Evolutionary conservation across 2,329 filamentous ascomycete genomes (phyloP).

Genomic region (Rutstroemia sp.): DNA sequence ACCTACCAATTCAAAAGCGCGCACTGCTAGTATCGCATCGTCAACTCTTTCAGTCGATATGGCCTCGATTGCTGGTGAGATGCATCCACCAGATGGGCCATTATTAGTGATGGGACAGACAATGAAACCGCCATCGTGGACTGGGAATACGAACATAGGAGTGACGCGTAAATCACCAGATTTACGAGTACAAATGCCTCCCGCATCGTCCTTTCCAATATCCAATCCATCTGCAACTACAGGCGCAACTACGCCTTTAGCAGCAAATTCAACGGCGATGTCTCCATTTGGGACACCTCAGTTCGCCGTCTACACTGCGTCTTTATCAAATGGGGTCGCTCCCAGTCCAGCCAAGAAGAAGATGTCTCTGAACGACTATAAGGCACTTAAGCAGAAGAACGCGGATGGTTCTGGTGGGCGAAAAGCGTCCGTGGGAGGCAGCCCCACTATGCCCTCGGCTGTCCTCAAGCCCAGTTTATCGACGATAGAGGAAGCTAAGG

Average conservation of each 20-base stretch:
- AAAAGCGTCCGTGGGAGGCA: slow-evolving; percentile 20
- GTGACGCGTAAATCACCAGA: slow-evolving; percentile 18
- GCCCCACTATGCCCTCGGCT: slow-evolving; percentile 29
- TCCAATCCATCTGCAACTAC: slow-evolving; percentile 29
- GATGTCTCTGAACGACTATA: slow-evolving; percentile 59
- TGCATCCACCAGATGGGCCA: slow-evolving; percentile 24
- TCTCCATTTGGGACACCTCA: slow-evolving; percentile 42
- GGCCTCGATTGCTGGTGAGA: slow-evolving; percentile 15
- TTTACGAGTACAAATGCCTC: slow-evolving; percentile 46
- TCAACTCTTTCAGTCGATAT: slow-evolving; percentile 22
- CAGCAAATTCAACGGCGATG: slow-evolving; percentile 36
- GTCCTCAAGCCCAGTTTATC: slow-evolving; percentile 34
- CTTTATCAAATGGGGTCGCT: slow-evolving; percentile 36
- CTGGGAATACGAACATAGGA: slow-evolving; percentile 11
- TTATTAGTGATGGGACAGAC: slow-evolving; percentile 13
- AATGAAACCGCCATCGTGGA: slow-evolving; percentile 28
- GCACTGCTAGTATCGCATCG: slow-evolving; percentile 22
- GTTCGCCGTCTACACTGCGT: slow-evolving; percentile 37
- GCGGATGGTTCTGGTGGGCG: slow-evolving; percentile 14
- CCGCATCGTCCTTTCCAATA: slow-evolving; percentile 41
- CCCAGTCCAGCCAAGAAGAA: slow-evolving; percentile 55
- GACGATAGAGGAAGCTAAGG: slow-evolving; percentile 35
- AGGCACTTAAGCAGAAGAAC: slow-evolving; percentile 39
- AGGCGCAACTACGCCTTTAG: slow-evolving; percentile 40
- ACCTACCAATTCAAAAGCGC: slow-evolving; percentile 18